A percentile compares a stretch with the other conserved stretches of the same genome.
phyloP scores from a whole-genome alignment of 225 moss, liverwort and hornwort species.

The Pseudisothecium myosuroides region DNA sequence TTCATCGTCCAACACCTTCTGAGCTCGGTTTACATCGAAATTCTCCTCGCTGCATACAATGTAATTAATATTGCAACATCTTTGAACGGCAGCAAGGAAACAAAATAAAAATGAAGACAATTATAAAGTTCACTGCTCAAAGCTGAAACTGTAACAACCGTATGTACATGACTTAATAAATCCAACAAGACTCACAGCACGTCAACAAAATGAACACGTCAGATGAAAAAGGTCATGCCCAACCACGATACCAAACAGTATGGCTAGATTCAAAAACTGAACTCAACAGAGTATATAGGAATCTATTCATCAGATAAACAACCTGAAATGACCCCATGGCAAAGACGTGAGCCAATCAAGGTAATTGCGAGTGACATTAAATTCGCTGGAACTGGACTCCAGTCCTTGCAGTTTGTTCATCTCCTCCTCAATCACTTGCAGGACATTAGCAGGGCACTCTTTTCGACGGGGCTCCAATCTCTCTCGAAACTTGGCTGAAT shows the following conservation, averaged over 20 bases:
- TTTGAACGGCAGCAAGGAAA: not conserved
- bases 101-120: not conserved
- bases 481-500: slow-evolving; percentile 82
- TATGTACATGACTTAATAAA: not conserved
- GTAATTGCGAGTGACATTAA: slow-evolving; percentile 96
- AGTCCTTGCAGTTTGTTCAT: slow-evolving; percentile 93
- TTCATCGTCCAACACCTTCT: slow-evolving; percentile 76
- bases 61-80: not conserved
- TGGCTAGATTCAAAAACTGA: not conserved
- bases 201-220: not conserved
- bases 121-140: not conserved
- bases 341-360: slow-evolving; percentile 82
- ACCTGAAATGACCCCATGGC: slow-evolving; percentile 48
- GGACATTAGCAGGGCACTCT: slow-evolving; percentile 56
- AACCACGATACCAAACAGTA: not conserved
- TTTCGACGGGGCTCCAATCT: slow-evolving; percentile 80
- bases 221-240: not conserved
- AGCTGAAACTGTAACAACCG: not conserved
- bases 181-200: not conserved
- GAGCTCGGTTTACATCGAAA: slow-evolving; percentile 75
- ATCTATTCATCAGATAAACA: not conserved
- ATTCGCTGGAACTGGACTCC: slow-evolving; percentile 96
- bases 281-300: not conserved
- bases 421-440: slow-evolving; percentile 97
- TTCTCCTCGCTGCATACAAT: slow-evolving; percentile 68